Base-by-base conservation (phyloP, 2,329 filamentous ascomycete species). In the Fusarium piperis region DNA sequence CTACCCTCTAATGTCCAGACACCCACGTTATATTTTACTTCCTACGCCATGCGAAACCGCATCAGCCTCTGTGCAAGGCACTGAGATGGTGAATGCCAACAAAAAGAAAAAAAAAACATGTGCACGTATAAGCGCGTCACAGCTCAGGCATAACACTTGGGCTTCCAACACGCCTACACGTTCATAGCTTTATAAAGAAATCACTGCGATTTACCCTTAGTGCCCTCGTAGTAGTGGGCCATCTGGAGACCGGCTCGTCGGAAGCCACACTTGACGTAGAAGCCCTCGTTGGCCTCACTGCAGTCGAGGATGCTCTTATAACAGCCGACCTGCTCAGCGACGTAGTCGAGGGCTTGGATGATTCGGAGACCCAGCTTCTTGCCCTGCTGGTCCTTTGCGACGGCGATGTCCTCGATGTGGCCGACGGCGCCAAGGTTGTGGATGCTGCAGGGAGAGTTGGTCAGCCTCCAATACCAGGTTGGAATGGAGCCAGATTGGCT, bases 231-330 rank as follows among this genome's bases (percentile, higher is more conserved):
- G 83, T 97, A 97, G 85, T 97, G 94, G 46, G 95, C 94, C 96
- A 99, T 98, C 84, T 99, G 94, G 63, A 98, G 84, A 16, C 96
- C 96, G 30, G 94, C 95, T 69, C 94, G 87, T 83, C 94, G 92
- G 83, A 97, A 98, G 65, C 95, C 95, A 83, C 96, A 98, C 88
- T 98, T 98, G 82, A 97, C 88, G 82, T 99, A 99, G 86, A 99
- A 98, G 23, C 95, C 95, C 82, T 97, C 94, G 81, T 98, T 99
- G 76, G 92, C 90, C 83, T 98, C 95, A 74, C 93, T 97, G 86
- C 96, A 99, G 83, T 98, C 95, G 72, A 98, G 89, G 75, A 99
- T 98, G 73, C 91, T 94, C 92, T 96, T 98, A 84, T 98, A 98
- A 84, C 95, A 98, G 62, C 95, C 96, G 64, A 96, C 91, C 80